Evolutionary conservation across 2,329 filamentous ascomycete species (phyloP).

Genomic region (Penicillium sp.): DNA sequence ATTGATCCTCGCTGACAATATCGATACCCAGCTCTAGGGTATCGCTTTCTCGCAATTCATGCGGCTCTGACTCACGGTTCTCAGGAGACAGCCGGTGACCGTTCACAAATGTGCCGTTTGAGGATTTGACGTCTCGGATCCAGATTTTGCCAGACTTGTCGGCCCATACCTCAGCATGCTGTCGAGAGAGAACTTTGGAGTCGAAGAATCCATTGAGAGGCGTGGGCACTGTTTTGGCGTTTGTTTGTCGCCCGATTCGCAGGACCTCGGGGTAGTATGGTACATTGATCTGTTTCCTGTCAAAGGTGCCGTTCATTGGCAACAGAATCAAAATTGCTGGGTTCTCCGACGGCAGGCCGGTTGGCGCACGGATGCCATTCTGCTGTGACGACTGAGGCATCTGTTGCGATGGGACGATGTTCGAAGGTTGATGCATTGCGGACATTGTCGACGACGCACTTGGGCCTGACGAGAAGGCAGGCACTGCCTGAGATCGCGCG

Average conservation of each 20-base stretch:
- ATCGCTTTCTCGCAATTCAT: slow-evolving; percentile 87
- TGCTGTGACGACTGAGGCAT: slow-evolving; percentile 61
- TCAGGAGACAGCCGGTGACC: slow-evolving; percentile 84
- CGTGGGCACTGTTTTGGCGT: slow-evolving; percentile 91
- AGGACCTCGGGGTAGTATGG: slow-evolving; percentile 93
- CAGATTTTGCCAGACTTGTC: slow-evolving; percentile 82
- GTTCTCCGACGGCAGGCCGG: slow-evolving; percentile 53
- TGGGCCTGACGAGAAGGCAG: slow-evolving; percentile 56
- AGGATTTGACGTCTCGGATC: slow-evolving; percentile 97
- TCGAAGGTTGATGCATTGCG: slow-evolving; percentile 60
- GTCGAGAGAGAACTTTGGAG: slow-evolving; percentile 92
- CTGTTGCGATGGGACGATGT: slow-evolving; percentile 67
- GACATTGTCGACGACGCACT: slow-evolving; percentile 62
- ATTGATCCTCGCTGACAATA: slow-evolving; percentile 97
- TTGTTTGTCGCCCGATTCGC: slow-evolving; percentile 92
- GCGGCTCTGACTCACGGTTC: slow-evolving; percentile 92
- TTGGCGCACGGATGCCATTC: slow-evolving; percentile 53
- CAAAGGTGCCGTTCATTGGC: slow-evolving; percentile 93
- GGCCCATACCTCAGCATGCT: slow-evolving; percentile 95
- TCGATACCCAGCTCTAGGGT: slow-evolving; percentile 95
- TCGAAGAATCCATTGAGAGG: slow-evolving; percentile 94
- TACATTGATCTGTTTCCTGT: slow-evolving; percentile 92
- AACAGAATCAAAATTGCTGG: slow-evolving; percentile 80
- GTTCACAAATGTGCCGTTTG: slow-evolving; percentile 98
- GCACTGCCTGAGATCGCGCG: slow-evolving; percentile 60